Base-by-base conservation (phyloP, 169 alveolate species). In the Neospora caninum region DNA sequence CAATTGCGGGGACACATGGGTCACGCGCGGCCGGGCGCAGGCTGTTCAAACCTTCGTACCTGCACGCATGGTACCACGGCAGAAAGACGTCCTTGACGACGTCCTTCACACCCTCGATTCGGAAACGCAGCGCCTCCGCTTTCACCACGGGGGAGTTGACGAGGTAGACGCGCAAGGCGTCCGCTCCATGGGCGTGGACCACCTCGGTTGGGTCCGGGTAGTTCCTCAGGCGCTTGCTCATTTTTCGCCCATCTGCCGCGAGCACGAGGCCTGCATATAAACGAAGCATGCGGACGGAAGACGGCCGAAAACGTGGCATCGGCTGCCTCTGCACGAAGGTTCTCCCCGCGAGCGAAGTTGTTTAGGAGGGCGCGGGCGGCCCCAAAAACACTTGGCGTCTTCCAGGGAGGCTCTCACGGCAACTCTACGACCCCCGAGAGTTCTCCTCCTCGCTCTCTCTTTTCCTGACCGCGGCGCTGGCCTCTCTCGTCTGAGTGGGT, bases 241-340 rank as follows among this genome's bases (percentile, higher is more conserved):
- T 98, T 97, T 99, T 99, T 93, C 98, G 97, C 78, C 99, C 99
- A 93, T 99, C 99, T 20, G 98, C 98, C 4, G 99, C 99, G 43
- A 99, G 95, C 31, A 99, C 99, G 69, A 99, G 97, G 4, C 96
- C 93, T 88, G 83, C 39, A 36, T 39, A 1, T 0, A 38, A 36
- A 13, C 31, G 45, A 49, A 86, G 49, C 91, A 45, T 13, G 42
- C 27, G 16, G 45, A 20, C 38, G 80, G 18, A 6, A 69, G 18
- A n/a, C 80, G 36, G 80, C 80, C 6, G 36, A 29, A 69, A 6
- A 69, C 10, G 9, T 25, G 58, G 13, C 22, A 13, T 49, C 58
- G 13, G 13, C 58, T 13, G 4, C 58, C 13, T 13, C 4, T 7
- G 22, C 22, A 49, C 4, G 58, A 49, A 49, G 13, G 22, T 4